phyloP scores from a whole-genome alignment of 495 filamentous ascomycete species.

The Podospora pseudopauciseta region DNA sequence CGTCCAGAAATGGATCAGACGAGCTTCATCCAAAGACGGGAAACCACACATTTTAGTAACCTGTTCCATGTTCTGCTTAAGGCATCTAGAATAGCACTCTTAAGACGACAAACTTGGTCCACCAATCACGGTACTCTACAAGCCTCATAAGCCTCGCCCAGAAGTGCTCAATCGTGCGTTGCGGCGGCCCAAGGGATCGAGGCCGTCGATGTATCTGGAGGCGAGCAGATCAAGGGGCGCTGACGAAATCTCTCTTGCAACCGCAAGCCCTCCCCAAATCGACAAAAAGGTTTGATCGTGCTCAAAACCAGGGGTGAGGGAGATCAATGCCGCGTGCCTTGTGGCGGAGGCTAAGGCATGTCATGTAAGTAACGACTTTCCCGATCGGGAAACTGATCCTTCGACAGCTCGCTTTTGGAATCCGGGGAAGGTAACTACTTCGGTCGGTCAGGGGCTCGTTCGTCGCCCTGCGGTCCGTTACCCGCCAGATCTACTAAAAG shows the following conservation, averaged over 20 bases:
- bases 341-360: background rate
- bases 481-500: background rate
- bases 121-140: background rate
- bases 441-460: background rate
- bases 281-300: background rate
- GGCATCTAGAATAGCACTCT: background rate
- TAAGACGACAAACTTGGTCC: background rate
- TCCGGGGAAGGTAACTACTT: background rate
- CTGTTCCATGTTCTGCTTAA: background rate
- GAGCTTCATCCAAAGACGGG: background rate
- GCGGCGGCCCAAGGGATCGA: background rate
- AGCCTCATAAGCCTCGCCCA: background rate
- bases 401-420: background rate
- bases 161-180: background rate
- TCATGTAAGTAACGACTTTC: background rate
- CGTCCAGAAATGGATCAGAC: background rate
- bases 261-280: background rate
- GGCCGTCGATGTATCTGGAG: background rate
- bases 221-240: slow-evolving; percentile 7
- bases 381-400: background rate
- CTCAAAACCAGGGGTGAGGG: background rate
- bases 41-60: background rate
- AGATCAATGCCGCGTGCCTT: slow-evolving; percentile 3
- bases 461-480: background rate
- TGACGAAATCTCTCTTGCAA: slow-evolving; percentile 4